Evolutionary conservation across 2,329 filamentous ascomycete species (phyloP).

Genomic region (Penicillium psychrosexuale): DNA sequence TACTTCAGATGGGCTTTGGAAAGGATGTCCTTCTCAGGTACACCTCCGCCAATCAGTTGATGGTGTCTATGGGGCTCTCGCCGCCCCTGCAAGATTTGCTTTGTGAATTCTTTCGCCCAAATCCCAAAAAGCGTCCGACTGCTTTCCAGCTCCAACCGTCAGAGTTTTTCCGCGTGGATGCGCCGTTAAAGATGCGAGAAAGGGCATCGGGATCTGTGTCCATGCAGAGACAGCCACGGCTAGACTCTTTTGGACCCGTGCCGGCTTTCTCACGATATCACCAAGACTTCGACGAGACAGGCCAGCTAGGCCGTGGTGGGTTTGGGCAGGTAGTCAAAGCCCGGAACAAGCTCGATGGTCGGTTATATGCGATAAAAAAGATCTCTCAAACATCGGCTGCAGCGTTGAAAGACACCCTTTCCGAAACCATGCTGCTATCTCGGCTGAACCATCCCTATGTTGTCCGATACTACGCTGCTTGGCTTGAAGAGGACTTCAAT

Average conservation of each 20-base stretch:
- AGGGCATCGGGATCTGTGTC: conserved; percentile 45
- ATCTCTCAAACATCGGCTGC: conserved; percentile 78
- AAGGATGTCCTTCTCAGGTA: conserved; percentile 72
- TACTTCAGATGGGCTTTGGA: conserved; percentile 92
- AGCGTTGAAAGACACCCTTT: conserved; percentile 62
- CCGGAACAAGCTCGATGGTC: conserved; percentile 86
- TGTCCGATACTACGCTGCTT: conserved; percentile 91
- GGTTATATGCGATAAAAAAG: conserved; percentile 95
- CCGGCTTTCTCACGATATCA: conserved; percentile 69
- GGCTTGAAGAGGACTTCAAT: conserved; percentile 69
- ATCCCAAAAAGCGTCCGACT: conserved; percentile 78
- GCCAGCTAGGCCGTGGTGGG: conserved; percentile 83
- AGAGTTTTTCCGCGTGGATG: conserved; percentile 44
- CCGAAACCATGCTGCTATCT: conserved; percentile 85
- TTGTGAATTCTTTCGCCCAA: conserved; percentile 76
- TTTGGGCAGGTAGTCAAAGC: conserved; percentile 97
- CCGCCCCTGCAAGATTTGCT: conserved; percentile 75
- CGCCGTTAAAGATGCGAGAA: conserved; percentile 36
- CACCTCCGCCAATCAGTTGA: conserved; percentile 71
- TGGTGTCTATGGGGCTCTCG: conserved; percentile 69
- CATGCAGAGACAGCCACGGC: conserved; percentile 53
- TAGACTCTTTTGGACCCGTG: conserved; percentile 59
- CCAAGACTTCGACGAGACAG: conserved; percentile 87
- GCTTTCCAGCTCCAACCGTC: conserved; percentile 69
- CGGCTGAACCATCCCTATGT: conserved; percentile 84